A percentile compares a stretch with the other conserved stretches of the same genome.
Conservation (phyloP, 2,329 filamentous ascomycete species). For the Capronia coronata region DNA sequence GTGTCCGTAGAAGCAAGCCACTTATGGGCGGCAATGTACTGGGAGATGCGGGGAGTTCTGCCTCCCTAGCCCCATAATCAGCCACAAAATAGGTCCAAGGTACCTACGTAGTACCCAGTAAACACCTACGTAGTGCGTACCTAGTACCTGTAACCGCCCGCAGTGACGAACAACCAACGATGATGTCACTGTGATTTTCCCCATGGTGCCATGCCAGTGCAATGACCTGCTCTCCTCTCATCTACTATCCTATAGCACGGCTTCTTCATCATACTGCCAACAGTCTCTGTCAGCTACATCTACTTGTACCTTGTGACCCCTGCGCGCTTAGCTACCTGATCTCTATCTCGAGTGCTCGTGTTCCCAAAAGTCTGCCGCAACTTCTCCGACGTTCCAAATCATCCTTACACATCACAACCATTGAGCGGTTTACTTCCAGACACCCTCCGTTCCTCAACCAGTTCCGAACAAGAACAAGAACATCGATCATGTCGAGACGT, state of each 20-base stretch:
- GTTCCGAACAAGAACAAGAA: constrained; percentile 13
- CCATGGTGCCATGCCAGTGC: constrained; percentile 1
- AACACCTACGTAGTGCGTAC: no score
- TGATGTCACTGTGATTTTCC: constrained; percentile 15
- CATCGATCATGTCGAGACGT: constrained; percentile 27
- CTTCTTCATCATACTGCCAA: constrained; percentile 11
- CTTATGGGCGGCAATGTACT: background rate
- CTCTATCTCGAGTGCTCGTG: background rate
- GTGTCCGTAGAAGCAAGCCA: no score
- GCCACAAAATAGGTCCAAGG: background rate
- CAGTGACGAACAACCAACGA: background rate
- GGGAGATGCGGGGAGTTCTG: background rate
- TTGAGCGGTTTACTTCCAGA: constrained; percentile 25
- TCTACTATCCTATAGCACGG: constrained; percentile 2
- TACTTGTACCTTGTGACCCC: constrained; percentile 1
- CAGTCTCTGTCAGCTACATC: background rate
- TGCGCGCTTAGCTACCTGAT: background rate
- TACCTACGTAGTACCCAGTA: no score
- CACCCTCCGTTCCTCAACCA: constrained; percentile 24
- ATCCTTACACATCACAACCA: constrained; percentile 6
- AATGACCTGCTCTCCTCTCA: background rate
- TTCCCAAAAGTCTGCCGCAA: background rate
- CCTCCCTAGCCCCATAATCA: background rate
- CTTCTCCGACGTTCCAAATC: background rate
- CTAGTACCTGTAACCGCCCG: no score